Percentiles rank a stretch among this genome's conserved stretches.
Evolutionary conservation across 1,139 yeast genomes (phyloP).

Genomic region (Nadsonia starkeyi-henricii): DNA sequence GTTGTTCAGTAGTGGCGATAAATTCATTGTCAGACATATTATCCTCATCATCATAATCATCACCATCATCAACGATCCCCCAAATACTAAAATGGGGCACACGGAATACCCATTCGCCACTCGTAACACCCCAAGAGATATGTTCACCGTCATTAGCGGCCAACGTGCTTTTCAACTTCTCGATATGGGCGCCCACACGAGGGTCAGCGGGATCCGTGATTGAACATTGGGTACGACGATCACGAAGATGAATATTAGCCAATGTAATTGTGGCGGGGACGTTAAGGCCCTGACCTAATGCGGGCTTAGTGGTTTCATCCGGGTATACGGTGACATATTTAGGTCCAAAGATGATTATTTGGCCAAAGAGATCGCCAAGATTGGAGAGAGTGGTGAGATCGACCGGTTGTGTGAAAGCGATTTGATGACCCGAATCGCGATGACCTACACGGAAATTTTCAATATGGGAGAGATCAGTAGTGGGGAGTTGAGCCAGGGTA

Average conservation of each 20-base stretch:
- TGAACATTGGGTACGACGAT: slow-evolving; percentile 17
- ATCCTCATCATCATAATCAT: slow-evolving; percentile 37
- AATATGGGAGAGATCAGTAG: slow-evolving; percentile 41
- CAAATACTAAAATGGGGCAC: slow-evolving; percentile 90
- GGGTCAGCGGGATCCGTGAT: slow-evolving; percentile 30
- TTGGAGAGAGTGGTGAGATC: slow-evolving; percentile 45
- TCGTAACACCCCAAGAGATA: slow-evolving; percentile 62
- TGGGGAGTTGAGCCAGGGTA: slow-evolving; percentile 39
- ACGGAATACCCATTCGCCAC: slow-evolving; percentile 66
- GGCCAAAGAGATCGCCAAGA: slow-evolving; percentile 38
- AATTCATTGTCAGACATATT: no score
- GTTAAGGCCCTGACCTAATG: slow-evolving; percentile 61
- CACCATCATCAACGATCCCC: slow-evolving; percentile 70
- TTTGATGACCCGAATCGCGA: slow-evolving; percentile 50
- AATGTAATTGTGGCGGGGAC: slow-evolving; percentile 74
- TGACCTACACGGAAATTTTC: slow-evolving; percentile 68
- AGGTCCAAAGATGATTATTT: slow-evolving; percentile 41
- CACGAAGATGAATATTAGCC: slow-evolving; percentile 38
- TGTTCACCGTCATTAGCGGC: slow-evolving; percentile 58
- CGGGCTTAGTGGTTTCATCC: slow-evolving; percentile 39
- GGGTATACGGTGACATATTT: slow-evolving; percentile 56
- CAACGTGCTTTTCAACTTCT: slow-evolving; percentile 29
- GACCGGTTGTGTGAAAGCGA: slow-evolving; percentile 58
- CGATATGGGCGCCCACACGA: slow-evolving; percentile 34
- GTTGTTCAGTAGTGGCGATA: no score